Conservation (phyloP, 2,329 filamentous ascomycete genomes). For the Calonectria henricotiae region DNA sequence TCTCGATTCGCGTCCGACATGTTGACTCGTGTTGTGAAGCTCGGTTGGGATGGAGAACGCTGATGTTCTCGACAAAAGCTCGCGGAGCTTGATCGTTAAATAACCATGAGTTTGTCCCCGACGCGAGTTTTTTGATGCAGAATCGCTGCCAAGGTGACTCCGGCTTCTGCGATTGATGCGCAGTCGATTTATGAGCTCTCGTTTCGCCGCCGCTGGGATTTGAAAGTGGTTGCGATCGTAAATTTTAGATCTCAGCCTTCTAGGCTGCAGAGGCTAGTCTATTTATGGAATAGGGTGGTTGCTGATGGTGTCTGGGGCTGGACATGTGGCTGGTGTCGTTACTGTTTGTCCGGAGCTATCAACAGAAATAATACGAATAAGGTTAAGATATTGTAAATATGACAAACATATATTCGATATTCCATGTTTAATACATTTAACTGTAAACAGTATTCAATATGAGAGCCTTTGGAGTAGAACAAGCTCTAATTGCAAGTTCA, state of each 20-base stretch:
- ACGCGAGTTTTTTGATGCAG: conserved; percentile 37
- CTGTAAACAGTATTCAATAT: neutral
- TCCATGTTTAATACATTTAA: too few relatives aligned
- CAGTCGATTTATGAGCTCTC: conserved; percentile 47
- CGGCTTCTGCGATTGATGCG: conserved; percentile 48
- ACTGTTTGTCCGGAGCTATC: neutral
- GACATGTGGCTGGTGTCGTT: conserved; percentile 38
- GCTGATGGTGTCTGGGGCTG: conserved; percentile 40
- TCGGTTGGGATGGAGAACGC: conserved; percentile 53
- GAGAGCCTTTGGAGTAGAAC: neutral
- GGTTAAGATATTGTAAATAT: neutral
- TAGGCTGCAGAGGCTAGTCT: conserved; percentile 44
- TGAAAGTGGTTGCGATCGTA: conserved; percentile 53
- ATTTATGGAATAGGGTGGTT: conserved; percentile 28
- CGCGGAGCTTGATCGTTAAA: conserved; percentile 55
- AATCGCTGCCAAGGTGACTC: conserved; percentile 43
- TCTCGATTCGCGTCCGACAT: conserved; percentile 86
- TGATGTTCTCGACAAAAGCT: conserved; percentile 60
- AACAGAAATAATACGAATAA: neutral
- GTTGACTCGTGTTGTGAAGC: conserved; percentile 58
- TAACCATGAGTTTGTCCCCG: conserved; percentile 56
- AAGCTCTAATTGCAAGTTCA: neutral
- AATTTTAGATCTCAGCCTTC: conserved; percentile 58
- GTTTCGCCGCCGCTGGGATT: conserved; percentile 43
- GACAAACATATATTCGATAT: too few relatives aligned